These are phyloP conservation scores for Eimeria maxima DNA, from an alignment of 169 alveolate species.

Conservation along the genomic window DNA sequence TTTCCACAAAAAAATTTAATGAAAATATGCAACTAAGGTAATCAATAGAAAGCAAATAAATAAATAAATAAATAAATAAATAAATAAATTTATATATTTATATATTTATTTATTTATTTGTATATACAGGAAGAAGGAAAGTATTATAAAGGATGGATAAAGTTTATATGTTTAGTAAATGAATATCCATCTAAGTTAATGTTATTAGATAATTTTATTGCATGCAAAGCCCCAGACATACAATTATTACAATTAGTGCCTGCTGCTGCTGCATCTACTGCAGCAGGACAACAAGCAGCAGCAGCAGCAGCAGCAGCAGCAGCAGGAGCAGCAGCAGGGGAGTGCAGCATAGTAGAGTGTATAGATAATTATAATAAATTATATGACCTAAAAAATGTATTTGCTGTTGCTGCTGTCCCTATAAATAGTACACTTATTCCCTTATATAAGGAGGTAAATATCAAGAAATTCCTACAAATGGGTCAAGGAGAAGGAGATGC, in stretches of 20 bases:
- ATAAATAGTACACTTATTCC: conserved; percentile 31
- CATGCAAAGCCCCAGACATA: conserved; percentile 54
- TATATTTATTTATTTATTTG: background rate
- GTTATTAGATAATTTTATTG: conserved; percentile 72
- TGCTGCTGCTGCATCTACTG: background rate
- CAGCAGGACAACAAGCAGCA: background rate
- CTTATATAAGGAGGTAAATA: background rate
- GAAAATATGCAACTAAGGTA: too few species aligned
- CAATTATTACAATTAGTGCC: conserved; percentile 38
- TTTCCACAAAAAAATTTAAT: too few species aligned
- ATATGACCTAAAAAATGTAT: conserved; percentile 67
- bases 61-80: too few species aligned
- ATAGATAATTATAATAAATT: background rate
- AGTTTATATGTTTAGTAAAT: conserved; percentile 15
- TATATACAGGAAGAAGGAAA: conserved; percentile 37
- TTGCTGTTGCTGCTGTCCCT: conserved; percentile 75
- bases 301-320: conserved; percentile 16
- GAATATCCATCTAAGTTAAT: conserved; percentile 72
- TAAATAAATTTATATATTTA: background rate
- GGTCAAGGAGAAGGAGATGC: conserved; percentile 74
- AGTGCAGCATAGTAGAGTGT: background rate
- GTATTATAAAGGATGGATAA: conserved; percentile 48
- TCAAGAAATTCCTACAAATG: conserved; percentile 28
- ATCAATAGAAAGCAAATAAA: too few species aligned
- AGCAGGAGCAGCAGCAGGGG: conserved; percentile 17